A percentile compares a stretch with the other conserved stretches of the same genome.
Evolutionary conservation across 2,329 filamentous ascomycete genomes (phyloP).

Genomic region (Paradendryphiella salina): DNA sequence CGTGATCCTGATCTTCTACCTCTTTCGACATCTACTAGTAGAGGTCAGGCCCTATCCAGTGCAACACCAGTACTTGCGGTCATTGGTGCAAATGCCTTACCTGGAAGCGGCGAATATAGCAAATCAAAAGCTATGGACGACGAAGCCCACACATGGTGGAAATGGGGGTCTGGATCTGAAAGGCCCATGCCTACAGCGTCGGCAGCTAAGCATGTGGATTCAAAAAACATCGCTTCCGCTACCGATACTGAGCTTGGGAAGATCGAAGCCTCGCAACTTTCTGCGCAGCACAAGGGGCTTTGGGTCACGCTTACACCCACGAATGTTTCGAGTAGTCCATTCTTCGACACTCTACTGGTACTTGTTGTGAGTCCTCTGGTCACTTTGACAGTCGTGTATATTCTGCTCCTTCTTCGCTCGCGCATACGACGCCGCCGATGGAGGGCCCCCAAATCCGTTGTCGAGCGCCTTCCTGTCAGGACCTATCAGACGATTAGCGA

Average conservation of each 20-base stretch:
- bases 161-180: conserved; percentile 29
- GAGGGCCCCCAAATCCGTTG: conserved; percentile 96
- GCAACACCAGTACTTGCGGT: conserved; percentile 40
- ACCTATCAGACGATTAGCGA: conserved; percentile 86
- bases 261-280: no score
- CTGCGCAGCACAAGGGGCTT: conserved; percentile 68
- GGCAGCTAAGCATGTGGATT: no score
- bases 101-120: conserved; percentile 27
- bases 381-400: conserved; percentile 90
- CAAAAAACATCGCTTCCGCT: no score
- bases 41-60: background rate
- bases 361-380: conserved; percentile 93
- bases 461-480: conserved; percentile 89
- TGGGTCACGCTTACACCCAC: conserved; percentile 97
- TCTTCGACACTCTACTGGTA: conserved; percentile 95
- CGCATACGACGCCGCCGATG: conserved; percentile 87
- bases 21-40: conserved; percentile 38
- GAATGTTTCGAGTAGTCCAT: conserved; percentile 82
- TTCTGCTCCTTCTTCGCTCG: conserved; percentile 81
- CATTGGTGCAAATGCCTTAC: conserved; percentile 51
- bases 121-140: conserved; percentile 1
- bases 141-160: conserved; percentile 34
- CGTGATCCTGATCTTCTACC: conserved; percentile 74
- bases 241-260: no score
- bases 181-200: conserved; percentile 5